Conservation (phyloP, 768 basidiomycete species). For the Phanerochaete carnosa region DNA sequence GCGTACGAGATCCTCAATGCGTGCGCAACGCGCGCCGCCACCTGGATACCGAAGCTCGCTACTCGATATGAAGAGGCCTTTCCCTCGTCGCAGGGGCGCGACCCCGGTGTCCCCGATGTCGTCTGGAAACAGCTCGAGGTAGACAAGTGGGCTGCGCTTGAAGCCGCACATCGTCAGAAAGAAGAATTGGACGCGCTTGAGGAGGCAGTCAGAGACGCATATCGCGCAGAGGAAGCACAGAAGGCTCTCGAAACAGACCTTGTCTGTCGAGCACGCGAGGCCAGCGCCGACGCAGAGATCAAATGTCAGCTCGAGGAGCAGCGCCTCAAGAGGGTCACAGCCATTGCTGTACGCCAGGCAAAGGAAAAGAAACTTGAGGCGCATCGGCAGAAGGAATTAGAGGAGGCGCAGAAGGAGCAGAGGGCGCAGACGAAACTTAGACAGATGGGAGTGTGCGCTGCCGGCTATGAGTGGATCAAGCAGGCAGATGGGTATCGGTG, state of each 20-base stretch:
- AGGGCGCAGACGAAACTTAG: slow-evolving; percentile 40
- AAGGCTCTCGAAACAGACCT: slow-evolving; percentile 5
- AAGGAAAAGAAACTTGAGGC: slow-evolving; percentile 22
- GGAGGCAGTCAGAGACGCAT: neutral
- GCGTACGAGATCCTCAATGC: neutral
- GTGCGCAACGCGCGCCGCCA: neutral
- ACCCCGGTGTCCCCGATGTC: slow-evolving; percentile 49
- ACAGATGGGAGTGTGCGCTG: slow-evolving; percentile 46
- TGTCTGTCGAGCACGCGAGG: neutral
- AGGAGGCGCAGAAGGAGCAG: slow-evolving; percentile 36
- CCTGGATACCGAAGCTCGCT: neutral
- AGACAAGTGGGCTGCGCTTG: slow-evolving; percentile 33
- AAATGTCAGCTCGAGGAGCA: neutral
- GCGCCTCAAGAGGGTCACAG: neutral
- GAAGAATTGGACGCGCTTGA: slow-evolving; percentile 11
- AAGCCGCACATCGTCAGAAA: slow-evolving; percentile 20
- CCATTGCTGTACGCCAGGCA: slow-evolving; percentile 16
- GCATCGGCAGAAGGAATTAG: slow-evolving; percentile 26
- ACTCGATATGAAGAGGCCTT: neutral
- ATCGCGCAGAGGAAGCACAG: neutral
- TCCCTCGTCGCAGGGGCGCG: slow-evolving; percentile 24
- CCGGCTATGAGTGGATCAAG: slow-evolving; percentile 44
- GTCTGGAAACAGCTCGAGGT: slow-evolving; percentile 49
- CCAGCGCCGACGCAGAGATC: neutral
- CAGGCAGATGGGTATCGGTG: slow-evolving; percentile 42